Conservation (phyloP, 2,329 filamentous ascomycete genomes). For the Talaromyces rugulosus region DNA sequence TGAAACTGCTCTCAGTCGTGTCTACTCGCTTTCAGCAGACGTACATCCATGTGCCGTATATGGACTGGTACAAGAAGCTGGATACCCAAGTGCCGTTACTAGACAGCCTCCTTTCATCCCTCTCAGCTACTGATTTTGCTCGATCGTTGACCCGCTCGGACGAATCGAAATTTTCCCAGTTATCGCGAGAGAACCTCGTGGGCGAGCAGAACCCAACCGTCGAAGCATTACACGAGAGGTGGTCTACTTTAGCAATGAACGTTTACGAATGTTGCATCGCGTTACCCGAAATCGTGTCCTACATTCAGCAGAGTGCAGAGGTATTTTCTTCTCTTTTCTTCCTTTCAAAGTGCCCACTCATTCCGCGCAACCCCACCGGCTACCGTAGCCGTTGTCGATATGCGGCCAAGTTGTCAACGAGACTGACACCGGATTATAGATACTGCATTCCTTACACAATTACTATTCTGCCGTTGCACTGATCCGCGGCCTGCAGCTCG, state of each 20-base stretch:
- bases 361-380: neutral
- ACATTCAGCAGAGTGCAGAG: conserved; percentile 32
- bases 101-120: conserved; percentile 30
- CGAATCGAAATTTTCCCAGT: conserved; percentile 25
- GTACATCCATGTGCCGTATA: conserved; percentile 30
- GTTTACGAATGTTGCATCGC: conserved; percentile 38
- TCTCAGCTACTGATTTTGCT: conserved; percentile 29
- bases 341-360: neutral
- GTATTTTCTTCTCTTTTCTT: conserved; percentile 18
- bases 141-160: conserved; percentile 27
- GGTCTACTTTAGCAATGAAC: conserved; percentile 28
- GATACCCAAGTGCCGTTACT: conserved; percentile 28
- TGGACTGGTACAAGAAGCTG: conserved; percentile 33
- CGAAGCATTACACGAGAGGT: conserved; percentile 22
- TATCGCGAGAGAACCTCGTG: conserved; percentile 22
- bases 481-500: conserved; percentile 32
- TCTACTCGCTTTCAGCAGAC: conserved; percentile 30
- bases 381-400: neutral
- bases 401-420: neutral
- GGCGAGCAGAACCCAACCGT: conserved; percentile 20
- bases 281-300: conserved; percentile 27
- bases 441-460: conserved; percentile 25
- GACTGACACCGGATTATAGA: conserved; percentile 17
- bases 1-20: conserved; percentile 35
- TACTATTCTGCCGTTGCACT: conserved; percentile 37